phyloP scores from a whole-genome alignment of 306 rosid species.

The Macrotyloma uniflorum region DNA sequence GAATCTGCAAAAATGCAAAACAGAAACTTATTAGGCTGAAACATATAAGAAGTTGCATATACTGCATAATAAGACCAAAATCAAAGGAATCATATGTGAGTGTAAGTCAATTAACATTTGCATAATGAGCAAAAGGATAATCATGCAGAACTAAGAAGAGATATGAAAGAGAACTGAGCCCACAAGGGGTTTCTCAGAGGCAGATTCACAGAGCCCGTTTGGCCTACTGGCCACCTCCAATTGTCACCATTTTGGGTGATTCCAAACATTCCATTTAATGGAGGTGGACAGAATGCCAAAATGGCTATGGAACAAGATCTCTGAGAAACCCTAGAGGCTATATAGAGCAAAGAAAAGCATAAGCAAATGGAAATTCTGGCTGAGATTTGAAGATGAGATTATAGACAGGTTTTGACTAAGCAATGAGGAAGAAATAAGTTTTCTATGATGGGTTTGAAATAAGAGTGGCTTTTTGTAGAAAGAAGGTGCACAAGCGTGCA shows the following conservation, averaged over 20 bases:
- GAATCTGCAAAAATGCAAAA: slow-evolving; percentile 35
- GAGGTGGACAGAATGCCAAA: slow-evolving; percentile 96
- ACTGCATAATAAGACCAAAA: not conserved
- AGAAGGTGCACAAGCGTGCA: slow-evolving; percentile 63
- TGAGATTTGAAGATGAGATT: slow-evolving; percentile 20
- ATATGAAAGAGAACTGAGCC: slow-evolving; percentile 8
- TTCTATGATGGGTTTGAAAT: slow-evolving; percentile 34
- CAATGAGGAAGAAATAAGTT: slow-evolving; percentile 15
- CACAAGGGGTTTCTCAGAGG: slow-evolving; percentile 57
- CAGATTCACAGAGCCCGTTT: slow-evolving; percentile 62
- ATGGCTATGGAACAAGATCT: slow-evolving; percentile 61
- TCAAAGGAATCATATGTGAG: not conserved
- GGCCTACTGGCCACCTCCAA: slow-evolving; percentile 71
- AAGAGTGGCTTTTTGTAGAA: slow-evolving; percentile 48
- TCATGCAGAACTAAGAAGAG: not conserved
- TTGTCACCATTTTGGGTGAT: not conserved
- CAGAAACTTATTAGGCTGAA: slow-evolving; percentile 3
- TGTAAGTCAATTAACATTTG: not conserved
- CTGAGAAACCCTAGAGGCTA: slow-evolving; percentile 67
- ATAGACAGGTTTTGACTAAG: slow-evolving; percentile 19
- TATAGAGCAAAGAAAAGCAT: slow-evolving; percentile 15
- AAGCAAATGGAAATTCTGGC: not conserved
- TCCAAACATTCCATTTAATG: not conserved
- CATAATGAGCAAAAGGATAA: not conserved
- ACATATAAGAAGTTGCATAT: not conserved